Percentiles rank a stretch among this genome's conserved stretches.
Evolutionary conservation across 1,284 basidiomycete species (phyloP).

Genomic region (Flammula alnicola): DNA sequence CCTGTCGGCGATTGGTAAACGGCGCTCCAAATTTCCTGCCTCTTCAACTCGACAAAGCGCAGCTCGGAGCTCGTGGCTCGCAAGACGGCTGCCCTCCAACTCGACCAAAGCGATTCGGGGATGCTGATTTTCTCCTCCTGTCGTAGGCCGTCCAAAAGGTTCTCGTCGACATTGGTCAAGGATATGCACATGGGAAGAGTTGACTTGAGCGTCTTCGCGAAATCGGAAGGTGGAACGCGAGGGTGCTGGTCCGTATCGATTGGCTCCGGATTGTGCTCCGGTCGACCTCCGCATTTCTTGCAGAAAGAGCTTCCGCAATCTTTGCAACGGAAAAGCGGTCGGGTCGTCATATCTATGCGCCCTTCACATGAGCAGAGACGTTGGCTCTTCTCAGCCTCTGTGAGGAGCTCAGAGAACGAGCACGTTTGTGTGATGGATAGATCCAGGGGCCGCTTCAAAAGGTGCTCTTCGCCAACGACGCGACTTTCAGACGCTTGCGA

Average conservation of each 20-base stretch:
- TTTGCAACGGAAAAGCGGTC: constrained; percentile 72
- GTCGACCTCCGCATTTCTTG: constrained; percentile 86
- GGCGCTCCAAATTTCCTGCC: constrained; percentile 88
- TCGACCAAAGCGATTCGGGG: constrained; percentile 58
- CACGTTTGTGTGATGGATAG: constrained; percentile 59
- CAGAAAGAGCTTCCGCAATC: constrained; percentile 86
- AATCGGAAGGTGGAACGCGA: constrained; percentile 71
- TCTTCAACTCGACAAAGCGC: constrained; percentile 84
- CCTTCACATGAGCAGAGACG: constrained; percentile 92
- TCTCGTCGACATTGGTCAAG: constrained; percentile 56
- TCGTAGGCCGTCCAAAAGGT: constrained; percentile 60
- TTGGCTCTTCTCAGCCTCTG: constrained; percentile 70
- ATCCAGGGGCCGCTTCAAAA: constrained; percentile 68
- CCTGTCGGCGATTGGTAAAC: constrained; percentile 79
- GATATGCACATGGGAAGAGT: constrained; percentile 87
- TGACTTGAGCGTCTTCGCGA: constrained; percentile 78
- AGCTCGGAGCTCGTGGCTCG: constrained; percentile 69
- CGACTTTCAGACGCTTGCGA: constrained; percentile 46
- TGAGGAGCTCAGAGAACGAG: constrained; percentile 63
- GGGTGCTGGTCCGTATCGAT: constrained; percentile 55
- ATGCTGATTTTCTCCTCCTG: constrained; percentile 47
- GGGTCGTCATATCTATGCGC: constrained; percentile 74
- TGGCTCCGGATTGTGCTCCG: constrained; percentile 76
- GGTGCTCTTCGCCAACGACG: constrained; percentile 73
- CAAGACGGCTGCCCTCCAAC: constrained; percentile 74